Evolutionary conservation across 2,329 filamentous ascomycete species (phyloP).

Genomic region (Colletotrichum sp.): DNA sequence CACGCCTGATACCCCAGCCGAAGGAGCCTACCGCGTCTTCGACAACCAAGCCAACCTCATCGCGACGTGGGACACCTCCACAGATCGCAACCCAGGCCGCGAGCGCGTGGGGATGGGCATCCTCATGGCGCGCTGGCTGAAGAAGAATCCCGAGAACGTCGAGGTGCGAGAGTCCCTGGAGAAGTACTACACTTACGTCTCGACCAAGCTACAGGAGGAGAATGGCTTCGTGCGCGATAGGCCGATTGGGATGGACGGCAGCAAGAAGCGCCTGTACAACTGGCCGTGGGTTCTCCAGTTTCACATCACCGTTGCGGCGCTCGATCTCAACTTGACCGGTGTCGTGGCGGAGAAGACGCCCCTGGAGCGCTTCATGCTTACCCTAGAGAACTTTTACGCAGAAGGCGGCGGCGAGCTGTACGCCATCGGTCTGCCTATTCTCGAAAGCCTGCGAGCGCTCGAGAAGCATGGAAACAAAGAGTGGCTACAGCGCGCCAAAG

Average conservation of each 20-base stretch:
- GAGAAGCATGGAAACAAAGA: not conserved
- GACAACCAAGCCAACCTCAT: constrained; percentile 7
- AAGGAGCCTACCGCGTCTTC: constrained; percentile 6
- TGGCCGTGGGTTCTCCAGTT: constrained; percentile 16
- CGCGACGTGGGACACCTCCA: not conserved
- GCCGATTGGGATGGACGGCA: not conserved
- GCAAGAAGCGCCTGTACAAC: constrained; percentile 3
- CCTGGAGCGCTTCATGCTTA: not conserved
- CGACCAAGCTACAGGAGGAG: constrained; percentile 1
- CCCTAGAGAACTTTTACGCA: not conserved
- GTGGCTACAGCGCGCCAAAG: not conserved
- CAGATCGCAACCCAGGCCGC: constrained; percentile 11
- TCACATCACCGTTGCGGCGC: not conserved
- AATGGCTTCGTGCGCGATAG: not conserved
- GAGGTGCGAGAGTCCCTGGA: not conserved
- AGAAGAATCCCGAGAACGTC: not conserved
- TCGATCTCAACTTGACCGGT: not conserved
- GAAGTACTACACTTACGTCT: constrained; percentile 4
- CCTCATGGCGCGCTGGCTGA: constrained; percentile 8
- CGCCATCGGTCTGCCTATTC: constrained; percentile 2
- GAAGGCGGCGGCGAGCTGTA: constrained; percentile 1
- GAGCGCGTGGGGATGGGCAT: constrained; percentile 19
- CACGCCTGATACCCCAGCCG: not conserved
- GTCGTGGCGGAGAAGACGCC: not conserved
- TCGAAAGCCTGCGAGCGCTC: not conserved